Evolutionary conservation across 2,329 filamentous ascomycete species (phyloP).

Genomic region (Reticulascus tulasneorum): DNA sequence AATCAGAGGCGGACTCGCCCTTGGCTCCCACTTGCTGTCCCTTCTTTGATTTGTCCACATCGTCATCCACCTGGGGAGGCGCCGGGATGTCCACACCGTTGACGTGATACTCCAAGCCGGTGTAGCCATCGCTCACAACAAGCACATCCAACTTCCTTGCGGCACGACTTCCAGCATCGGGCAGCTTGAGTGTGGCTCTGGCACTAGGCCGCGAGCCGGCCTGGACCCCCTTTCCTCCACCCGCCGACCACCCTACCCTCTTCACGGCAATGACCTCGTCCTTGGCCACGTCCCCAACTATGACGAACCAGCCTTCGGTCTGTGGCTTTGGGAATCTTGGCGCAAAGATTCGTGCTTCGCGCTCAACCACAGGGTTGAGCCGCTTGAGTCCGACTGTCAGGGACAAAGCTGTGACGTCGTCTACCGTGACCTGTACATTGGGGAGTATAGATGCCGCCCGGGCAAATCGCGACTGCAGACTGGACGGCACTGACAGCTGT

Average conservation of each 20-base stretch:
- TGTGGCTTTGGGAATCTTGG: constrained; percentile 92
- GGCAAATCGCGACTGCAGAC: constrained; percentile 42
- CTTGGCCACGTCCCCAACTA: constrained; percentile 62
- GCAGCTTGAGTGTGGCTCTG: constrained; percentile 57
- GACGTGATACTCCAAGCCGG: constrained; percentile 61
- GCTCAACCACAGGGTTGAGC: constrained; percentile 60
- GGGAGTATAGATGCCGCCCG: constrained; percentile 67
- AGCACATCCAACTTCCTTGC: constrained; percentile 66
- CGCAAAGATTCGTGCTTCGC: constrained; percentile 74
- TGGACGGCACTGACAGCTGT: constrained; percentile 44
- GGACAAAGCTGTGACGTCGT: constrained; percentile 56
- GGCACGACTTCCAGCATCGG: constrained; percentile 38
- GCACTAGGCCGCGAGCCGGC: constrained; percentile 46
- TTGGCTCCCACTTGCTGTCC: constrained; percentile 11
- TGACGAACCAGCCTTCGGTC: constrained; percentile 86
- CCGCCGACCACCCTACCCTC: constrained; percentile 67
- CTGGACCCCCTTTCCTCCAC: constrained; percentile 22
- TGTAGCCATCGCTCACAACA: constrained; percentile 83
- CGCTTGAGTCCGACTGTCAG: constrained; percentile 63
- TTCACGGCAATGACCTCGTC: constrained; percentile 86
- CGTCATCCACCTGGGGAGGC: constrained; percentile 44
- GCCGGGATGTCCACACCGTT: constrained; percentile 49
- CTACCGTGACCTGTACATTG: constrained; percentile 59
- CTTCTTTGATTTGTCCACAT: constrained; percentile 40
- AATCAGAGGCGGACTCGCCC: constrained; percentile 1